Percentiles rank a stretch among this genome's conserved stretches.
Conservation (phyloP, 1,284 basidiomycete genomes). For the Irpex lacteus region DNA sequence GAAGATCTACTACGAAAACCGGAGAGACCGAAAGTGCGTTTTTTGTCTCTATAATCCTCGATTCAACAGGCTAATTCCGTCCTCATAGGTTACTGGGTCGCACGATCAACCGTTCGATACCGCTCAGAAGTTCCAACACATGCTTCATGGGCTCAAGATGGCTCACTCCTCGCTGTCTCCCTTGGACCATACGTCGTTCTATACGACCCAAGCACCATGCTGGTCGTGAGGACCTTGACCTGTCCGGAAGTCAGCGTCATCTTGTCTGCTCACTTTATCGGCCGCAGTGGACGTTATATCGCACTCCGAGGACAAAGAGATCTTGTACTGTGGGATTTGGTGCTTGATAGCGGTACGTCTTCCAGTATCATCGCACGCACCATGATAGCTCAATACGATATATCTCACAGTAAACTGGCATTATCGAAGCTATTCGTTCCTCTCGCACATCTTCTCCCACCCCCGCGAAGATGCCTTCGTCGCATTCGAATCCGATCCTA, state of each 20-base stretch:
- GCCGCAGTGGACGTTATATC: conserved; percentile 59
- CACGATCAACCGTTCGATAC: conserved; percentile 69
- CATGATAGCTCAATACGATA: not conserved
- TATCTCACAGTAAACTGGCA: conserved; percentile 58
- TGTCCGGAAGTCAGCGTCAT: conserved; percentile 49
- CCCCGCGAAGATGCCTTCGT: conserved; percentile 56
- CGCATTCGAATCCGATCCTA: conserved; percentile 42
- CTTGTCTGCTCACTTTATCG: conserved; percentile 61
- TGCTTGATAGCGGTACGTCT: conserved; percentile 63
- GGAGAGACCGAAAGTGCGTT: conserved; percentile 48
- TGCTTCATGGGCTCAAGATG: conserved; percentile 82
- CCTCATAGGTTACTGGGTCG: conserved; percentile 71
- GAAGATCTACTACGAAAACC: conserved; percentile 38
- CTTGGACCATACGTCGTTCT: conserved; percentile 71
- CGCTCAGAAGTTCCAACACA: conserved; percentile 66
- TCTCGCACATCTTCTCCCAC: conserved; percentile 51
- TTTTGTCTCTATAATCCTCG: conserved; percentile 1
- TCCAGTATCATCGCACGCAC: not conserved
- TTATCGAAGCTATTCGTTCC: conserved; percentile 34
- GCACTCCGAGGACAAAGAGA: conserved; percentile 50
- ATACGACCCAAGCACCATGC: conserved; percentile 73
- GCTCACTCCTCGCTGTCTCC: conserved; percentile 80
- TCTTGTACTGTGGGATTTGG: conserved; percentile 79
- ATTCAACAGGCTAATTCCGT: not conserved
- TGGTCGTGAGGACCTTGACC: conserved; percentile 64